Conservation (phyloP, 1,284 basidiomycete genomes). For the Irpex sp. region DNA sequence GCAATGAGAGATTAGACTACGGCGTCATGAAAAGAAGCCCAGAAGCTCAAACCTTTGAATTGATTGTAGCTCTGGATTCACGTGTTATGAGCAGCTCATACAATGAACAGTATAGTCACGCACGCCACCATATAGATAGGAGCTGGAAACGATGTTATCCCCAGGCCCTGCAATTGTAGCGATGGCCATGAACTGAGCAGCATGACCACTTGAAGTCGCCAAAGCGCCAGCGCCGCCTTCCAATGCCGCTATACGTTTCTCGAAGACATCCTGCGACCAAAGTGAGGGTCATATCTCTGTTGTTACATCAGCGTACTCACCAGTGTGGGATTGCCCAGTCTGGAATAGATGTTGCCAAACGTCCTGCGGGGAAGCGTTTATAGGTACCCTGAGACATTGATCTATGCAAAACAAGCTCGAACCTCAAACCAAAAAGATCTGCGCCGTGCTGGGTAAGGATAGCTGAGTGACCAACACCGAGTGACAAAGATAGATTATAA, state of each 20-base stretch:
- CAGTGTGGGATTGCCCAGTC: constrained; percentile 88
- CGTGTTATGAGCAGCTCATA: constrained; percentile 3
- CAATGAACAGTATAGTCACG: constrained; percentile 27
- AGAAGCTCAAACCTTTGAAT: constrained; percentile 73
- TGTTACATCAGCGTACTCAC: constrained; percentile 48
- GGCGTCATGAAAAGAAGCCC: constrained; percentile 1
- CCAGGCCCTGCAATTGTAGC: constrained; percentile 73
- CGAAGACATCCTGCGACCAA: constrained; percentile 75
- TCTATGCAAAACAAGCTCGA: constrained; percentile 18
- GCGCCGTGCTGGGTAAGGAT: constrained; percentile 72
- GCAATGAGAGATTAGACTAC: not conserved
- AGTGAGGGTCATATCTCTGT: not conserved
- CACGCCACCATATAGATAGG: constrained; percentile 76
- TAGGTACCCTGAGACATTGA: not conserved
- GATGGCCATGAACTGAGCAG: constrained; percentile 87
- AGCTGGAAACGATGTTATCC: constrained; percentile 85
- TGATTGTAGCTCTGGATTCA: constrained; percentile 83
- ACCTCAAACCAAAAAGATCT: constrained; percentile 84
- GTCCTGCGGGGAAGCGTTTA: constrained; percentile 44
- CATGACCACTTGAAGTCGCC: constrained; percentile 83
- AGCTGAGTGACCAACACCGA: not conserved
- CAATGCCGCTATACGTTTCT: constrained; percentile 86
- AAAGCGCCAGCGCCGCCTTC: constrained; percentile 88
- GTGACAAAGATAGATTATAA: not conserved
- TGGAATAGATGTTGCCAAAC: constrained; percentile 82